Evolutionary conservation across 2,329 filamentous ascomycete genomes (phyloP).

Genomic region (Emmonsiellopsis sp.): DNA sequence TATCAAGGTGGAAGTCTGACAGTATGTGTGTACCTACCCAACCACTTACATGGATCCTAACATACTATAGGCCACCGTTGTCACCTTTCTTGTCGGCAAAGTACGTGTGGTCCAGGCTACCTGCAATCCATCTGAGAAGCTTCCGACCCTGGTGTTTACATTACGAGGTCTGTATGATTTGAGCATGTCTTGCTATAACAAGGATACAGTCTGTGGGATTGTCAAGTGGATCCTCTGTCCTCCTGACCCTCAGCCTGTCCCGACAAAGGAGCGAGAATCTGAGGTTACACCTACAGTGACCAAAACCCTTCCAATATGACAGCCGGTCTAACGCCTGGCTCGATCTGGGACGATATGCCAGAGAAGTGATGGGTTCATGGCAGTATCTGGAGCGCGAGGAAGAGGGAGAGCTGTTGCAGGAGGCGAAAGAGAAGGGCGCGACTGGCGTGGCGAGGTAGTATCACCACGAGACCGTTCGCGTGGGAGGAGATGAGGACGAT

Average conservation of each 20-base stretch:
- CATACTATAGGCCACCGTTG: not conserved
- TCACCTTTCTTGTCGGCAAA: not conserved
- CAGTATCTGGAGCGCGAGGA: constrained; percentile 34
- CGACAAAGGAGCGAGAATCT: not conserved
- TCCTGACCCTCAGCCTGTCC: not conserved
- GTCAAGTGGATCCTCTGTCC: not conserved
- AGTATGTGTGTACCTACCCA: not conserved
- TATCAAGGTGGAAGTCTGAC: not conserved
- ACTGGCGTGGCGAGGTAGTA: constrained; percentile 22
- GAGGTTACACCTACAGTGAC: not conserved
- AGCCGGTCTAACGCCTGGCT: not conserved
- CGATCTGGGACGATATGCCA: not conserved
- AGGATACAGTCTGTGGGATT: not conserved
- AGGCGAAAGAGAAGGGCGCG: constrained; percentile 27
- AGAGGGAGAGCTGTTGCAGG: constrained; percentile 32
- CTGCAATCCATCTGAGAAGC: constrained; percentile 1
- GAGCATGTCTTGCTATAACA: not conserved
- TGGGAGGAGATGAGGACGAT: constrained; percentile 13
- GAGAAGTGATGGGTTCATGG: constrained; percentile 30
- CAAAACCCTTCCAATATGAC: not conserved
- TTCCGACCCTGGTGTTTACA: not conserved
- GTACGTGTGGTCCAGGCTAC: constrained; percentile 1
- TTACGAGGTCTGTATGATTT: not conserved
- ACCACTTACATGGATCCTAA: not conserved
- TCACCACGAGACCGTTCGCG: constrained; percentile 18